Evolutionary conservation across 75 land plant species (phyloP).

Genomic region (Larix kaempferi): DNA sequence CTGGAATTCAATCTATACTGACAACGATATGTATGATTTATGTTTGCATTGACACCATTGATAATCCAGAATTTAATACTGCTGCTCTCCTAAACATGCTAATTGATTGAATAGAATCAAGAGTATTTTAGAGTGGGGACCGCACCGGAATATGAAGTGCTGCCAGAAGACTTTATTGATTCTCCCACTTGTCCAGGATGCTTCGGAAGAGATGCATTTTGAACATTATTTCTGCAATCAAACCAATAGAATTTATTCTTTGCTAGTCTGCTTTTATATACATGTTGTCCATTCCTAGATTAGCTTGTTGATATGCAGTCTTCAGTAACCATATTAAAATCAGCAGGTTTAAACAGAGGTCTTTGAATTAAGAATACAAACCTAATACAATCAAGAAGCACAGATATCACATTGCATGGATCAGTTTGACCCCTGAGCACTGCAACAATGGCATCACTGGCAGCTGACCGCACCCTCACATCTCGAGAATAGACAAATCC

Average conservation of each 20-base stretch:
- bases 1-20: neutral
- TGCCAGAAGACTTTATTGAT: neutral
- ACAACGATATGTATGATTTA: neutral
- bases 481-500: constrained; percentile 41
- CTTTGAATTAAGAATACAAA: constrained; percentile 7
- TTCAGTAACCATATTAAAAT: neutral
- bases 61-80: neutral
- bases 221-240: constrained; percentile 16
- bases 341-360: neutral
- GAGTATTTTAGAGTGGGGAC: neutral
- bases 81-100: neutral
- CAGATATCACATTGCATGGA: constrained; percentile 38
- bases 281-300: neutral
- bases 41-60: neutral
- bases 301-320: neutral
- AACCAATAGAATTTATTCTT: neutral
- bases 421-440: constrained; percentile 49
- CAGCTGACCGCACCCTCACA: constrained; percentile 38
- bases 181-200: constrained; percentile 18
- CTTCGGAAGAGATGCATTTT: constrained; percentile 10
- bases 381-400: constrained; percentile 73
- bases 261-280: neutral
- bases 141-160: neutral
- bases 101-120: neutral
- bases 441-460: constrained; percentile 45